Evolutionary conservation across 768 basidiomycete species (phyloP), one percentile per base, ranked within the genome.

Genomic region (Russula sp.): DNA sequence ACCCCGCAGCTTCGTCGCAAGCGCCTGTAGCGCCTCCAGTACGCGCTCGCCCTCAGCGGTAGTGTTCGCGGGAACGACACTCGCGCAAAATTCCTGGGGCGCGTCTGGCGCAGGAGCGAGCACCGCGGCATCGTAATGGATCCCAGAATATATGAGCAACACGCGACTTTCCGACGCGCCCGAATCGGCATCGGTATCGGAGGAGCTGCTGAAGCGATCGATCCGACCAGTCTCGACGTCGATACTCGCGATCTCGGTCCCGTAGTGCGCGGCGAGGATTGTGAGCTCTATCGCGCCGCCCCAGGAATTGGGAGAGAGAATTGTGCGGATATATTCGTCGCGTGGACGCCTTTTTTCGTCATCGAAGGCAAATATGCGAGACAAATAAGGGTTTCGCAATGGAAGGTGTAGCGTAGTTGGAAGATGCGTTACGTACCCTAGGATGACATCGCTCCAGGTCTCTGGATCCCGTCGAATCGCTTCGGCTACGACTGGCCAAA

Each of bases 241-340:
- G 62, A 96, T 80, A 66, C 89, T 92, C 2, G 87, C 85, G 42
- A 98, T 96, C 75, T 97, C 95, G 1, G 90, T 88, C 28, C 76
- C 75, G 73, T 87, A 97, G 74, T 96, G 86, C 9, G 83, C 78
- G 3, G 95, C 86, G 64, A 98, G 86, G 67, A 98, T 84, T 8
- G 86, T 79, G 2, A 98, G 85, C 76, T 94, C 94, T 72, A 98
- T 98, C 1, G 96, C 96, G 18, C 96, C 96, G 56, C 96, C 96
- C 96, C 96, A 98, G 0, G 89, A 84, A 2, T 82, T 76, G 1
- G 92, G 85, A 52, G 86, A 88, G 54, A 86, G 78, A 67, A 98
- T 98, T 5, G 89, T 90, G 6, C 79, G 67, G 66, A 94, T 89
- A 75, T 98, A 98, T 56, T 85, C 79, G 34, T 84, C 82, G n/a